Percentiles rank a stretch among this genome's conserved stretches.
These are phyloP conservation scores for Lecanicillium sp. DNA, from an alignment of 2,329 filamentous ascomycete genomes.

Conservation along the genomic window DNA sequence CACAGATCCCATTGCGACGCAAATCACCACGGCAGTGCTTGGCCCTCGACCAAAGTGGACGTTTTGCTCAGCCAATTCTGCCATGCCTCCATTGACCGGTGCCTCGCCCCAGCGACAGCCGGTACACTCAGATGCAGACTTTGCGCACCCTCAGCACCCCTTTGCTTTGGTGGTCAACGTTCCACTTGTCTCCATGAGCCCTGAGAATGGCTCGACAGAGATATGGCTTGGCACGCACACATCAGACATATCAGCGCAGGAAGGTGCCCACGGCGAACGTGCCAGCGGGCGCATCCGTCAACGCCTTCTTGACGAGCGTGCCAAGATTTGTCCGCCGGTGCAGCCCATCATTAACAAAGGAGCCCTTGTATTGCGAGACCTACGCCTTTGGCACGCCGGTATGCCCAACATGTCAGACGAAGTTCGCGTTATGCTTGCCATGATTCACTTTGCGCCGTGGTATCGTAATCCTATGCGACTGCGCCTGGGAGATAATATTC, in stretches of 20 bases:
- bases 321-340: constrained; percentile 30
- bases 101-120: constrained; percentile 38
- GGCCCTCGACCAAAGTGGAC: constrained; percentile 48
- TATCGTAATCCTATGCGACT: constrained; percentile 50
- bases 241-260: constrained; percentile 30
- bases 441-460: constrained; percentile 52
- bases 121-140: constrained; percentile 53
- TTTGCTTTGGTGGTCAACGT: constrained; percentile 50
- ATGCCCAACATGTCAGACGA: constrained; percentile 48
- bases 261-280: constrained; percentile 41
- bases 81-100: constrained; percentile 41
- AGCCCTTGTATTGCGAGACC: constrained; percentile 48
- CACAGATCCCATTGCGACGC: constrained; percentile 44
- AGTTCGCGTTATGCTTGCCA: constrained; percentile 50
- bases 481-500: constrained; percentile 43
- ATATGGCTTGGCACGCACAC: constrained; percentile 52
- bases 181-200: constrained; percentile 40
- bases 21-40: constrained; percentile 46
- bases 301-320: constrained; percentile 29
- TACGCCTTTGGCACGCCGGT: constrained; percentile 56
- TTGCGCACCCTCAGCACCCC: constrained; percentile 43
- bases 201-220: constrained; percentile 48
- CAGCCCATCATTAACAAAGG: constrained; percentile 47
- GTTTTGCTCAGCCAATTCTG: constrained; percentile 51
- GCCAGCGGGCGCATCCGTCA: constrained; percentile 43